phyloP scores from a whole-genome alignment of 2,329 filamentous ascomycete genomes.

The Ophiostoma sp. region DNA sequence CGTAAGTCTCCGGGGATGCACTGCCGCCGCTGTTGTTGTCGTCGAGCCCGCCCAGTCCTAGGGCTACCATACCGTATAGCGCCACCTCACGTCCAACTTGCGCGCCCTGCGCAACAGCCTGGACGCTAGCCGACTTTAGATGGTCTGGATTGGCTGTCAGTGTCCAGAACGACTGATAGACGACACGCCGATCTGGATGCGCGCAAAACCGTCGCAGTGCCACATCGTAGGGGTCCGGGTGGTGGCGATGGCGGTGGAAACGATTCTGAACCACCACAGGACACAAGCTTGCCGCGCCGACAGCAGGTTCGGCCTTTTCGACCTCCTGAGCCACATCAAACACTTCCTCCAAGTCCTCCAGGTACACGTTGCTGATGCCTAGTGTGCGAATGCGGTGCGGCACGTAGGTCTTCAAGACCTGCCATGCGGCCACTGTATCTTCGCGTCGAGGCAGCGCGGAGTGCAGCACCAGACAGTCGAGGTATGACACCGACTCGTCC shows the following conservation, averaged over 20 bases:
- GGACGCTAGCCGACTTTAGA: conserved; percentile 39
- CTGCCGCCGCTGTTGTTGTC: conserved; percentile 44
- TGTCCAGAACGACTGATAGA: conserved; percentile 53
- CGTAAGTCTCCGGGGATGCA: not conserved
- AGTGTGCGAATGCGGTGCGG: conserved; percentile 59
- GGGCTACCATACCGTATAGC: conserved; percentile 42
- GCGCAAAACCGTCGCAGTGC: conserved; percentile 50
- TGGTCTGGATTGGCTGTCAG: conserved; percentile 43
- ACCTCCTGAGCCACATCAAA: conserved; percentile 31
- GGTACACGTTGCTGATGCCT: conserved; percentile 70
- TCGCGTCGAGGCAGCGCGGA: conserved; percentile 42
- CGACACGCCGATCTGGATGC: conserved; percentile 31
- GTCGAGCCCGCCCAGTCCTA: conserved; percentile 41
- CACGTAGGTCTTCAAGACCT: conserved; percentile 59
- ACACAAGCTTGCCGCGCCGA: conserved; percentile 10
- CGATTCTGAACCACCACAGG: conserved; percentile 69
- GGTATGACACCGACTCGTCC: conserved; percentile 36
- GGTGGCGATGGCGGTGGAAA: conserved; percentile 53
- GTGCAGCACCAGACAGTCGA: conserved; percentile 74
- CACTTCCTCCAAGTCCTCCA: conserved; percentile 51
- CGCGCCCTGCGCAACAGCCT: conserved; percentile 41
- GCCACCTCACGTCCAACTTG: conserved; percentile 39
- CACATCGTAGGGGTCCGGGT: conserved; percentile 46
- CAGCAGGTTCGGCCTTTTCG: not conserved
- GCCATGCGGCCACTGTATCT: conserved; percentile 60